Base-by-base conservation (phyloP, 129 eudicot genomes). In the Calendula officinalis region DNA sequence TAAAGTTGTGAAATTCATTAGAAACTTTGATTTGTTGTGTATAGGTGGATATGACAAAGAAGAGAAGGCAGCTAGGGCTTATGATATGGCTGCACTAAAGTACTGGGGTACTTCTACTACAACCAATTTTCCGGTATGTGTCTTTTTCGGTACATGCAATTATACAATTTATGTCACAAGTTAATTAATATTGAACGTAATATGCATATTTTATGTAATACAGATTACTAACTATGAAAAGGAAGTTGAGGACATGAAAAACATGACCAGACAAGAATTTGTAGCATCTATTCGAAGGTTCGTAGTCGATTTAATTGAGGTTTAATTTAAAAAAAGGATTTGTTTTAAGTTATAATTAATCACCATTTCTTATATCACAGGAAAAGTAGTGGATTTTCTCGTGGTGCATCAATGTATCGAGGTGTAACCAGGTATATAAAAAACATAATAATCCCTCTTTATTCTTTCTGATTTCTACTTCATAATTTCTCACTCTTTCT, bases 31-130 rank as follows among this genome's bases (percentile, higher is more conserved):
- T 61, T 39, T 66, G 4, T 49, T n/a, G 15, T 55, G 16, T 37
- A 4, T 75, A 92, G 99, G 99, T 60, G 99, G 99, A 52, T 94
- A 94, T 82, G 99, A 94, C 75, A 94, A 94, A 75, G 99, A 94
- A 82, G 99, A 94, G 68, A 94, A 94, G 49, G 99, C 99, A 62
- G 99, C 99, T 64, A 83, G 97, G 85, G 94, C 99, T 54, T 94
- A 94, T 78, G 99, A 94, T 73, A 79, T 88, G 72, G 96, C 96
- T 56, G 99, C 99, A 45, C 73, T 94, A 5, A 94, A 94, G 67
- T 94, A 94, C 67, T 94, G 99, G 99, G 99, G 99, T 64, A 83
- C 99, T 7, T 94, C 99, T 51, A 94, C 99, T 43, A 94, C 99
- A 40, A 94, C 99, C 33, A 94, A 94, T 74, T 94, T 94, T 72